Percentiles rank a stretch among this genome's conserved stretches.
These are phyloP conservation scores for Diutina rugosa DNA, from an alignment of 1,139 yeast genomes.

Conservation along the genomic window DNA sequence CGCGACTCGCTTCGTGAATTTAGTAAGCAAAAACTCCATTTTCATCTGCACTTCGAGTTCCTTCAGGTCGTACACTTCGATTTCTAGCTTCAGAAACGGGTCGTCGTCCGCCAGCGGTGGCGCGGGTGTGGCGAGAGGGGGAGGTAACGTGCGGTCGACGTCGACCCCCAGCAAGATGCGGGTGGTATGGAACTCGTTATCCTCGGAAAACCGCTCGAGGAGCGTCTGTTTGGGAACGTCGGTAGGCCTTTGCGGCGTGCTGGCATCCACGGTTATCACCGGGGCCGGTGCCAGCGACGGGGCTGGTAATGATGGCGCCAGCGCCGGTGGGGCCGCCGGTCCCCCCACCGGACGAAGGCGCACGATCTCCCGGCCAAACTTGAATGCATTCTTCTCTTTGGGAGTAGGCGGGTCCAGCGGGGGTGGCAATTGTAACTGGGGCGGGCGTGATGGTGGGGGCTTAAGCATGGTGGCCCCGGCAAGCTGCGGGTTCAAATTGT, in stretches of 20 bases:
- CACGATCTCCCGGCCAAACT: neutral
- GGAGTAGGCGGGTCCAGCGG: neutral
- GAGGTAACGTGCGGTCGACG: neutral
- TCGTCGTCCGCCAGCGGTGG: neutral
- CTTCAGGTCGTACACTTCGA: constrained; percentile 29
- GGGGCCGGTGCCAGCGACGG: neutral
- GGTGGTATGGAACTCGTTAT: neutral
- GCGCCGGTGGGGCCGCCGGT: neutral
- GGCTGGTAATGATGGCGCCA: neutral
- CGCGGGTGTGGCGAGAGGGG: neutral
- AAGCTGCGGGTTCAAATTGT: constrained; percentile 3
- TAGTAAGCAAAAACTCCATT: constrained; percentile 26
- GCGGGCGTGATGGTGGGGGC: neutral
- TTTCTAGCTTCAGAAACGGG: constrained; percentile 21
- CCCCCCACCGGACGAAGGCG: neutral
- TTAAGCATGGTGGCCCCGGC: neutral
- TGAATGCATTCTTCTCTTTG: neutral
- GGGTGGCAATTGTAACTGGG: neutral
- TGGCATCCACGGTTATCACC: neutral
- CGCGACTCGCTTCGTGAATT: constrained; percentile 22
- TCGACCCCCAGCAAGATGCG: neutral
- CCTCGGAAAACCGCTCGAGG: neutral
- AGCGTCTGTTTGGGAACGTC: neutral
- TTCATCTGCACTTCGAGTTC: constrained; percentile 31
- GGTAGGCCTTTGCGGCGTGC: neutral